Evolutionary conservation across 2,329 filamentous ascomycete genomes (phyloP).

Genomic region (Zymoseptoria ardabiliae): DNA sequence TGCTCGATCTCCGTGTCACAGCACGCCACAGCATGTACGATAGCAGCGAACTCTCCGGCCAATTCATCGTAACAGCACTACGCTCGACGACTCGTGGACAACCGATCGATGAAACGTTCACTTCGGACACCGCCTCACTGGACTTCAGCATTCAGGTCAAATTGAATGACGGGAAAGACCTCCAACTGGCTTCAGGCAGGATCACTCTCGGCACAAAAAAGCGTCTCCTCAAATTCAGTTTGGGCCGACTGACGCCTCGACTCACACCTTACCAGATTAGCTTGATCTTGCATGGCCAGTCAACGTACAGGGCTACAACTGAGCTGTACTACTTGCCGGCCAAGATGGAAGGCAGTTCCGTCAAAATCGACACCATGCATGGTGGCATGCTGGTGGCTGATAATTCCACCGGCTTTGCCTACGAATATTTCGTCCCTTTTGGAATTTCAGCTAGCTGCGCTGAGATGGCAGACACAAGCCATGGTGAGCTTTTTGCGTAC

Average conservation of each 20-base stretch:
- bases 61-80: slow-evolving; percentile 38
- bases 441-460: slow-evolving; percentile 40
- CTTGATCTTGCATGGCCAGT: slow-evolving; percentile 16
- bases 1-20: slow-evolving; percentile 40
- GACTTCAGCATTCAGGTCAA: slow-evolving; percentile 12
- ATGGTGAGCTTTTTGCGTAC: slow-evolving; percentile 34
- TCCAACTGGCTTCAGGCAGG: slow-evolving; percentile 13
- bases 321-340: slow-evolving; percentile 37
- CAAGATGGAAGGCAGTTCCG: slow-evolving; percentile 38
- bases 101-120: slow-evolving; percentile 18
- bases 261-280: slow-evolving; percentile 29
- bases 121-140: slow-evolving; percentile 20
- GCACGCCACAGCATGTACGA: slow-evolving; percentile 45
- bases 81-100: slow-evolving; percentile 35
- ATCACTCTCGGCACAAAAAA: slow-evolving; percentile 33
- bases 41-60: slow-evolving; percentile 32
- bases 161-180: not conserved
- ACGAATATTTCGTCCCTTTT: slow-evolving; percentile 40
- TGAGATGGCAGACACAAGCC: slow-evolving; percentile 26
- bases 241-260: slow-evolving; percentile 22
- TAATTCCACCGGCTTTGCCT: slow-evolving; percentile 24
- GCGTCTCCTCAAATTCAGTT: slow-evolving; percentile 32
- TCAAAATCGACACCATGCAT: slow-evolving; percentile 42
- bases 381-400: slow-evolving; percentile 40
- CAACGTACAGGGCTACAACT: slow-evolving; percentile 31